phyloP scores from a whole-genome alignment of 2,329 filamentous ascomycete genomes.

The Pseudogymnoascus pannorum region DNA sequence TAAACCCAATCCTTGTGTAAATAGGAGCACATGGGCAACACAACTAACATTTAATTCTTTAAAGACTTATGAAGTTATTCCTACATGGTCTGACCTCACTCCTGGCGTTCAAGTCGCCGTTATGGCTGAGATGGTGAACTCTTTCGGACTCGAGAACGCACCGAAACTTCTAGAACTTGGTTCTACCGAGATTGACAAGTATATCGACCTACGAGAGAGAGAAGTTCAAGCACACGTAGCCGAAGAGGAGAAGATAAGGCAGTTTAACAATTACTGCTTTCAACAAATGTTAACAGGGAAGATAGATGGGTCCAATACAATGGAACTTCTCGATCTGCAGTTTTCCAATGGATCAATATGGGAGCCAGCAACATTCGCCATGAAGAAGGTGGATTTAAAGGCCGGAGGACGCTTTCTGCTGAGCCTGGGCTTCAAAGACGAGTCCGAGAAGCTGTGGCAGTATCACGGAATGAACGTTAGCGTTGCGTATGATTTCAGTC shows the following conservation, averaged over 20 bases:
- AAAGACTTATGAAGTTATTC: not conserved
- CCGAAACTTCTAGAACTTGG: not conserved
- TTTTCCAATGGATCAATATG: conserved; percentile 2
- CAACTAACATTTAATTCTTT: not conserved
- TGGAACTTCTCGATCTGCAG: not conserved
- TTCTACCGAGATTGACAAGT: not conserved
- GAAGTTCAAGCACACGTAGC: not conserved
- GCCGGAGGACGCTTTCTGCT: not conserved
- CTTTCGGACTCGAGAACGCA: not conserved
- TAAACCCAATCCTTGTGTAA: not conserved
- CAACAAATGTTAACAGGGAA: not conserved
- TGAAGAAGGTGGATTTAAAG: not conserved
- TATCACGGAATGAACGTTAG: not conserved
- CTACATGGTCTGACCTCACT: not conserved
- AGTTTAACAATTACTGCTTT: not conserved
- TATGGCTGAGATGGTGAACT: not conserved
- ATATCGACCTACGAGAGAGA: not conserved
- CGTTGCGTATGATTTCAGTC: not conserved
- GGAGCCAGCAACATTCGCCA: not conserved
- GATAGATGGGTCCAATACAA: not conserved
- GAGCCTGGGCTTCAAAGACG: not conserved
- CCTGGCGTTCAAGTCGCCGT: not conserved
- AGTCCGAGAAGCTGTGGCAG: not conserved
- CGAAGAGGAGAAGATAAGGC: not conserved
- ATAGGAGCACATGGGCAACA: not conserved